These are phyloP conservation scores for Phytophthora constricta DNA, from an alignment of 352 stramenopile species.

Conservation along the genomic window DNA sequence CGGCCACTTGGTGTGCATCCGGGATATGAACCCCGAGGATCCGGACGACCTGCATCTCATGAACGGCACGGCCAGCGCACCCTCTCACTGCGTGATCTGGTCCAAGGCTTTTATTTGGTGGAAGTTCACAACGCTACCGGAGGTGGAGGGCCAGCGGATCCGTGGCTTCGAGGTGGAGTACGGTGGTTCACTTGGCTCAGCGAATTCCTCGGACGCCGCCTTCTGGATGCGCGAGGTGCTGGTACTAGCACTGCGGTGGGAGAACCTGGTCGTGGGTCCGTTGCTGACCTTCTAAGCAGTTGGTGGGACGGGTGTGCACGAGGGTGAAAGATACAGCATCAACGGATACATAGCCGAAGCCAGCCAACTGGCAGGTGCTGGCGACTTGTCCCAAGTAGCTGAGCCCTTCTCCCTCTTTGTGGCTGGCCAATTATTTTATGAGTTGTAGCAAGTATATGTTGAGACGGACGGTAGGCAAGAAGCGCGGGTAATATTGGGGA, in stretches of 20 bases:
- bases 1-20: slow-evolving; percentile 73
- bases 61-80: slow-evolving; percentile 16
- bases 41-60: slow-evolving; percentile 39
- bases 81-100: slow-evolving; percentile 57
- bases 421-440: slow-evolving; percentile 36
- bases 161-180: slow-evolving; percentile 67
- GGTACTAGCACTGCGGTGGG: slow-evolving; percentile 56
- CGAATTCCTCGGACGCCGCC: slow-evolving; percentile 45
- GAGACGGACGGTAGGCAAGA: slow-evolving; percentile 14
- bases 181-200: slow-evolving; percentile 51
- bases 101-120: slow-evolving; percentile 73
- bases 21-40: slow-evolving; percentile 64
- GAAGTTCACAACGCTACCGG: slow-evolving; percentile 60
- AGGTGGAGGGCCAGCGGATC: slow-evolving; percentile 31
- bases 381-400: slow-evolving; percentile 16
- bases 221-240: slow-evolving; percentile 73
- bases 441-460: slow-evolving; percentile 25
- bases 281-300: slow-evolving; percentile 51
- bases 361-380: slow-evolving; percentile 7
- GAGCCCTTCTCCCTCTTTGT: background rate
- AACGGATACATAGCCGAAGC: slow-evolving; percentile 13
- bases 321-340: slow-evolving; percentile 2
- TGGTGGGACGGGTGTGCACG: slow-evolving; percentile 23
- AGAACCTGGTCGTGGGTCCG: slow-evolving; percentile 60
- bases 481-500: slow-evolving; percentile 21